Evolutionary conservation across 2,329 filamentous ascomycete genomes (phyloP).

Genomic region (Teratosphaeria destructans): DNA sequence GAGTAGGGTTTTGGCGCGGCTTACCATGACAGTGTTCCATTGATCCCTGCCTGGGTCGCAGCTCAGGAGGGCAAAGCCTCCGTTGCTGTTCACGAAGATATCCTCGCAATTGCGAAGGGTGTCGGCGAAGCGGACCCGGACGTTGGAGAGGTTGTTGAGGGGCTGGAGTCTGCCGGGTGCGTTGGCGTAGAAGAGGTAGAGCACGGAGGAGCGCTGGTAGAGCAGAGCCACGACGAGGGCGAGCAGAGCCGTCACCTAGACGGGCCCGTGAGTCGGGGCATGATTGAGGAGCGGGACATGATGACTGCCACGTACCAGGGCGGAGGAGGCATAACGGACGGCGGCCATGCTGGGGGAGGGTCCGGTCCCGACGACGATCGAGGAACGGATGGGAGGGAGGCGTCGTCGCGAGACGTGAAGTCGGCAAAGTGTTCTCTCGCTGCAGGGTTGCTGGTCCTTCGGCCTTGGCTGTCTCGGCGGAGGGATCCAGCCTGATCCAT

Average conservation of each 20-base stretch:
- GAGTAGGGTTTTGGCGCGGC: conserved; percentile 1
- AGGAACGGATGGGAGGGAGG: not conserved
- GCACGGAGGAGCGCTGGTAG: conserved; percentile 8
- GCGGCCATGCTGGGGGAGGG: not conserved
- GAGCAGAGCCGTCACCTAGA: not conserved
- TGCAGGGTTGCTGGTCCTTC: not conserved
- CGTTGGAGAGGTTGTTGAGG: conserved; percentile 8
- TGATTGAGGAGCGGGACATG: not conserved
- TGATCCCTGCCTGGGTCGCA: conserved; percentile 34
- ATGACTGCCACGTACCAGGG: not conserved
- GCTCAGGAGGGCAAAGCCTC: conserved; percentile 31
- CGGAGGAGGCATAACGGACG: not conserved
- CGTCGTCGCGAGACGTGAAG: not conserved
- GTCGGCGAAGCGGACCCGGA: conserved; percentile 27
- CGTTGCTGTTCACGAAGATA: conserved; percentile 27
- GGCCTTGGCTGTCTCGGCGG: not conserved
- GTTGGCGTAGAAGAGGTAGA: conserved; percentile 14
- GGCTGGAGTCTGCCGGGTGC: conserved; percentile 7
- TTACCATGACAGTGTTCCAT: conserved; percentile 39
- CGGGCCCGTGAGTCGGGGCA: not conserved
- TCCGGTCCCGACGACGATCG: not conserved
- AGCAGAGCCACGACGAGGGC: conserved; percentile 7
- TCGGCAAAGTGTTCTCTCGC: not conserved
- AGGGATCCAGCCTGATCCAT: not conserved
- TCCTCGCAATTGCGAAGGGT: conserved; percentile 35